Base-by-base conservation (phyloP, 371 early-diverging fungal species). In the Rhizopus microsporus region DNA sequence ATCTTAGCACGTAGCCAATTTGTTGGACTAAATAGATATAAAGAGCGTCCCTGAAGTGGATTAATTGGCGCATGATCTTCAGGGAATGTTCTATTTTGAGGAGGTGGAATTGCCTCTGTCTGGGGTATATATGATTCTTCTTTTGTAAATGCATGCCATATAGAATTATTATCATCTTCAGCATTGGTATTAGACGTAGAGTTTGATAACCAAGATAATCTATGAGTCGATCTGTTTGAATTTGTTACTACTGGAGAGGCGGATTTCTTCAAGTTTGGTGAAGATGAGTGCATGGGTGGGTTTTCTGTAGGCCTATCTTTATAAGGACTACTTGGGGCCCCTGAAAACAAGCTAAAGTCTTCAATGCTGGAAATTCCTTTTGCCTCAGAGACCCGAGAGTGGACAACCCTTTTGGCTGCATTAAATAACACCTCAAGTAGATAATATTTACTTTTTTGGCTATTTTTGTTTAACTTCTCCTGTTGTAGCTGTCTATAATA, bases 361-460 rank as follows among this genome's bases (percentile, higher is more conserved):
- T 69, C 65, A 44, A 30, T 45, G n/a, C 38, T 32, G 2, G 52
- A 10, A 34, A 59, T 32, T 33, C 50, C 51, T 31, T 58, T 60
- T 38, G 60, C 56, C 50, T 76, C 77, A 4, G 69, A 55, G 15
- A 55, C 74, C 17, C 77, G 62, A 10, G 72, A 45, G 45, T 69
- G 59, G 12, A 78, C 69, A 0, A 78, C 78, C 52, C 73, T 69
- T 9, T 44, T 51, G n/a, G 69, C 78, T 29, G 75, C 60, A 43
- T 63, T 55, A 40, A 47, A 55, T 15, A 71, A 8, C 7, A 62
- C 4, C 13, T 57, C 59, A 7, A 65, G 5, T 17, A 65, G 40
- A 60, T 53, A 54, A 37, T 61, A 57, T 17, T 61, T 57, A 32
- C 51, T 60, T 16, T 61, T 52, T 13, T 45, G 12, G 7, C 52